Percentiles rank a stretch among this genome's conserved stretches.
phyloP scores from a whole-genome alignment of 805 yeast species.

The Starmerella tilneyi region DNA sequence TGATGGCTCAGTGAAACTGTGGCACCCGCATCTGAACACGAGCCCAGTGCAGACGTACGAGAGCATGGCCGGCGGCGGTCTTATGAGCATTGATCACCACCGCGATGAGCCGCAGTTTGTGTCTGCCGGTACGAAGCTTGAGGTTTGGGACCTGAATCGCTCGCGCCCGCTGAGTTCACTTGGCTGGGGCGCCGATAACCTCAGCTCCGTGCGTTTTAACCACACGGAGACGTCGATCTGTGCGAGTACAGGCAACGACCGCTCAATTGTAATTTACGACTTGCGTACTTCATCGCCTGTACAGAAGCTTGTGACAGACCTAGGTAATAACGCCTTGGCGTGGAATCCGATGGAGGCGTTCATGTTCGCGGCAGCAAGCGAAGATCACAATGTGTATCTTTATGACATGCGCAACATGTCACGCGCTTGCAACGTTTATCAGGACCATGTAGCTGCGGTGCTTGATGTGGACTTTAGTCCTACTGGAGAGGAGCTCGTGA shows the following conservation, averaged over 20 bases:
- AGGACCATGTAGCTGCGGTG: conserved; percentile 94
- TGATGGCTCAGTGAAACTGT: conserved; percentile 78
- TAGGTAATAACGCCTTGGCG: conserved; percentile 74
- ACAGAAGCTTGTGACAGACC: conserved; percentile 72
- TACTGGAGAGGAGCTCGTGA: conserved; percentile 90
- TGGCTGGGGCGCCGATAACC: conserved; percentile 95
- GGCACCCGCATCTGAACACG: conserved; percentile 46
- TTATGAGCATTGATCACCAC: conserved; percentile 80
- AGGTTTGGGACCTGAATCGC: conserved; percentile 84
- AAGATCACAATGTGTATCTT: conserved; percentile 86
- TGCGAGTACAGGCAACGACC: conserved; percentile 78
- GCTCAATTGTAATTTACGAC: conserved; percentile 83
- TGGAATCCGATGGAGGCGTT: conserved; percentile 99
- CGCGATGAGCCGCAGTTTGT: conserved; percentile 62
- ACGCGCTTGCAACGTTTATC: conserved; percentile 70
- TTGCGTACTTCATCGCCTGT: conserved; percentile 82
- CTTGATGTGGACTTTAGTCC: conserved; percentile 93
- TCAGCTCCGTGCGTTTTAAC: conserved; percentile 73
- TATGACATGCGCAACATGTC: conserved; percentile 94
- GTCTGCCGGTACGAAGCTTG: conserved; percentile 83
- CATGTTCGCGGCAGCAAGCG: conserved; percentile 82
- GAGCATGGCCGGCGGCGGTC: conserved; percentile 59
- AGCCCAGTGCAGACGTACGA: conserved; percentile 70
- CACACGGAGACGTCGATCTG: conserved; percentile 78
- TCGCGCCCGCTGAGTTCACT: conserved; percentile 65